phyloP scores from a whole-genome alignment of 345 rosid genomes.

The Linum lewisii region DNA sequence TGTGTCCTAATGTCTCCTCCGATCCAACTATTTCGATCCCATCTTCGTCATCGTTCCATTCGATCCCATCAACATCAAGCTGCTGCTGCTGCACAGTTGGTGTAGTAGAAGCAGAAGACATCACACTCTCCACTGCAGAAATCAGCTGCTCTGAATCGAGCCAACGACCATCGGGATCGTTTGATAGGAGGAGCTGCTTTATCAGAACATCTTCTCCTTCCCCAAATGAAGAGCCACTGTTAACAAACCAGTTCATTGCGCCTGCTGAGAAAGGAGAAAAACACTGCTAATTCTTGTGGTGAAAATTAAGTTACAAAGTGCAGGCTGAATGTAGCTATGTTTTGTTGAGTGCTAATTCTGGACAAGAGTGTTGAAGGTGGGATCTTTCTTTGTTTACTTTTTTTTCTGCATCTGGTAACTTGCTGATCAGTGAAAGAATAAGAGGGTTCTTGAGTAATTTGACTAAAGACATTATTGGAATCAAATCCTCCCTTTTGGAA shows the following conservation, averaged over 20 bases:
- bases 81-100: conserved; percentile 22
- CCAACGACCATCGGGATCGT: conserved; percentile 69
- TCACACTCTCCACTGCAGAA: conserved; percentile 44
- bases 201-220: conserved; percentile 51
- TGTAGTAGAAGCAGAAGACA: conserved; percentile 27
- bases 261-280: neutral
- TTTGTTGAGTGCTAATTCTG: neutral
- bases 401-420: conserved; percentile 6
- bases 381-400: neutral
- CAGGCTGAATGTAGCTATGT: neutral
- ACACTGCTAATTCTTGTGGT: neutral
- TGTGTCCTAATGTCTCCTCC: conserved; percentile 33
- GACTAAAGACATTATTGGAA: too few relatives aligned
- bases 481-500: too few relatives aligned
- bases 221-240: conserved; percentile 8
- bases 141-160: conserved; percentile 55
- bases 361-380: neutral
- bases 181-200: conserved; percentile 43
- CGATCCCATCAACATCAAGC: conserved; percentile 13
- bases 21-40: conserved; percentile 38
- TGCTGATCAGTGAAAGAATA: conserved; percentile 16
- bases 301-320: neutral
- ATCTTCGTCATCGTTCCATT: conserved; percentile 15
- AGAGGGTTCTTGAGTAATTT: too few relatives aligned
- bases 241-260: conserved; percentile 19